Percentiles rank a stretch among this genome's conserved stretches.
These are phyloP conservation scores for Ogataea wickerhamii DNA, from an alignment of 805 yeast species.

Conservation along the genomic window DNA sequence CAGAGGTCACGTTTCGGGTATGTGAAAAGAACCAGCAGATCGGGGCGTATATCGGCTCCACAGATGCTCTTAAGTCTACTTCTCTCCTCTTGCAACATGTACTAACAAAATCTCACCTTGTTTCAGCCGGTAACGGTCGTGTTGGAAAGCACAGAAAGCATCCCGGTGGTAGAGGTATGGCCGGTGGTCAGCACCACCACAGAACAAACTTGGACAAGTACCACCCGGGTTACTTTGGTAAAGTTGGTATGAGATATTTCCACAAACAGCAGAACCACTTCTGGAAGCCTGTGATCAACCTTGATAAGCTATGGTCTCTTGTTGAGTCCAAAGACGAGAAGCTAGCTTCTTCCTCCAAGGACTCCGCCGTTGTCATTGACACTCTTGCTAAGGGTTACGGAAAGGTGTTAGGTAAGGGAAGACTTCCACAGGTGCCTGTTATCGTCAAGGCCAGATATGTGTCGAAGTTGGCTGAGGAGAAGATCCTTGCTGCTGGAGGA, in stretches of 20 bases:
- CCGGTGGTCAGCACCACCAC: conserved; percentile 99
- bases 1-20: conserved; percentile 99
- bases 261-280: conserved; percentile 90
- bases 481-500: conserved; percentile 99
- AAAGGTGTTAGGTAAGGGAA: conserved; percentile 99
- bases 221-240: conserved; percentile 99
- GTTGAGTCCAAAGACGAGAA: conserved; percentile 93
- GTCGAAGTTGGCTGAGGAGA: conserved; percentile 98
- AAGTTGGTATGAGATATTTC: conserved; percentile 99
- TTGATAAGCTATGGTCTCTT: conserved; percentile 98
- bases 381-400: conserved; percentile 99
- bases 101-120: conserved; percentile 10
- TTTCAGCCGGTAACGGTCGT: conserved; percentile 99
- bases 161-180: conserved; percentile 99
- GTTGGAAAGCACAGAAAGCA: conserved; percentile 99
- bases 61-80: too few species aligned
- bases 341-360: conserved; percentile 76
- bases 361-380: conserved; percentile 98
- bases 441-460: conserved; percentile 99
- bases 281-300: conserved; percentile 98
- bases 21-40: too few species aligned
- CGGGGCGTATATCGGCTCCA: too few species aligned
- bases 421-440: conserved; percentile 96
- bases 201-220: conserved; percentile 99
- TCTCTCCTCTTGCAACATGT: not conserved